Percentiles rank a stretch among this genome's conserved stretches.
These are phyloP conservation scores for Tulasnella sp. DNA, from an alignment of 768 basidiomycete species.

Conservation along the genomic window DNA sequence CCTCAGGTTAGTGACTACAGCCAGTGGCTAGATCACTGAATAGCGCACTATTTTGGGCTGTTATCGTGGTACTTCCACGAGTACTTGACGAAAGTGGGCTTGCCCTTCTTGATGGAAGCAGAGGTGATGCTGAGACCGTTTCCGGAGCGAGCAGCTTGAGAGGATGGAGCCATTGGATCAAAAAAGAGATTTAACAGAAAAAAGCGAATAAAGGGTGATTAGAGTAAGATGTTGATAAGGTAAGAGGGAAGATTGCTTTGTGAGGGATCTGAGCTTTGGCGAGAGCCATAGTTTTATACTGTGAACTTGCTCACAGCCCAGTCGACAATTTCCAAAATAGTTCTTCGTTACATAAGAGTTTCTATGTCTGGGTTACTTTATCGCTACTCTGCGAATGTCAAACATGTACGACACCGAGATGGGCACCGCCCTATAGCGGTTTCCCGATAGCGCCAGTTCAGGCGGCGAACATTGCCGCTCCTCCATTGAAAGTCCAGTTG, in stretches of 20 bases:
- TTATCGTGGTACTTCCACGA: neutral
- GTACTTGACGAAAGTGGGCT: neutral
- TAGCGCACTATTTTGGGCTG: neutral
- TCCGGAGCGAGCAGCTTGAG: neutral
- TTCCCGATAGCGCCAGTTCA: no score
- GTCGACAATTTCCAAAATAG: no score
- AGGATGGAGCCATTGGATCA: neutral
- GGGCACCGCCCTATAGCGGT: no score
- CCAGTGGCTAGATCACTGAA: no score
- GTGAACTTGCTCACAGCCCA: neutral
- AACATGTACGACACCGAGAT: no score
- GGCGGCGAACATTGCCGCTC: no score
- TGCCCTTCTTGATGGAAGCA: neutral
- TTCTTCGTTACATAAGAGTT: no score
- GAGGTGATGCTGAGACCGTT: neutral
- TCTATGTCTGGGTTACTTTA: no score
- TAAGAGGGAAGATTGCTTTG: neutral
- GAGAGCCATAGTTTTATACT: neutral
- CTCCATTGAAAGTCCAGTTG: no score
- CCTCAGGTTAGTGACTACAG: neutral
- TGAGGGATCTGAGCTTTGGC: neutral
- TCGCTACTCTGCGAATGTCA: no score
- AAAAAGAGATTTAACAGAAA: neutral
- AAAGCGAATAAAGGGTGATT: neutral
- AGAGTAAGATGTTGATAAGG: neutral